These are phyloP conservation scores for Melastoma candidum DNA, from an alignment of 441 rosid genomes.

Conservation along the genomic window DNA sequence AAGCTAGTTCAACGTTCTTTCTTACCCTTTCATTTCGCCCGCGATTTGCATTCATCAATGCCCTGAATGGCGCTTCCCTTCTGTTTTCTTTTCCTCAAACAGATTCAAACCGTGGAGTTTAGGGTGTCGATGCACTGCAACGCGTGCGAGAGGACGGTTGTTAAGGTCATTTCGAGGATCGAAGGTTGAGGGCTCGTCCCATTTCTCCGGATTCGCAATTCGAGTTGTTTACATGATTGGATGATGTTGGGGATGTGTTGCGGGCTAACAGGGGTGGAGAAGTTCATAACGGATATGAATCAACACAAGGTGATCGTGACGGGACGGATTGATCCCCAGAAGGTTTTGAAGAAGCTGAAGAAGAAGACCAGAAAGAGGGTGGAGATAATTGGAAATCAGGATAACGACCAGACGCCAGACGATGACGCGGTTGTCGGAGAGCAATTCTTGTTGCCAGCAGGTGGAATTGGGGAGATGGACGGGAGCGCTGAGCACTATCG, in stretches of 20 bases:
- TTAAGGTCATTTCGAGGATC: conserved; percentile 22
- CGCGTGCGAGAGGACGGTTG: conserved; percentile 64
- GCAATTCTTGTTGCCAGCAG: too few relatives aligned
- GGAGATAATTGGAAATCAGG: conserved; percentile 28
- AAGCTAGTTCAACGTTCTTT: too few relatives aligned
- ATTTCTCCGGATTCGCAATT: neutral
- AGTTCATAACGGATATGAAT: conserved; percentile 54
- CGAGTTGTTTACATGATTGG: neutral
- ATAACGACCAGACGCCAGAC: conserved; percentile 16
- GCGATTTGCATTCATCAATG: too few relatives aligned
- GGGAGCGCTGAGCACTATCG: neutral
- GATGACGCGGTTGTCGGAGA: neutral
- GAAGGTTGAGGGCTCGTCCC: conserved; percentile 29
- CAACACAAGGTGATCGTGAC: conserved; percentile 42
- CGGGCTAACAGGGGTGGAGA: conserved; percentile 46
- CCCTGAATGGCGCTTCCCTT: too few relatives aligned
- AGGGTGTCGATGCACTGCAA: conserved; percentile 62
- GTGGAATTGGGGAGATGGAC: neutral
- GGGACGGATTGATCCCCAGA: conserved; percentile 44
- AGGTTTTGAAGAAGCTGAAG: conserved; percentile 56
- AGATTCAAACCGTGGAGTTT: conserved; percentile 32
- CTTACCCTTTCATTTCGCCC: too few relatives aligned
- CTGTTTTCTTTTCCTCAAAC: neutral
- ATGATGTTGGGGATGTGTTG: neutral
- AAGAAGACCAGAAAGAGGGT: conserved; percentile 57